Percentiles rank a stretch among this genome's conserved stretches.
Evolutionary conservation across 1,284 basidiomycete species (phyloP).

Genomic region (Hemileia vastatrix): DNA sequence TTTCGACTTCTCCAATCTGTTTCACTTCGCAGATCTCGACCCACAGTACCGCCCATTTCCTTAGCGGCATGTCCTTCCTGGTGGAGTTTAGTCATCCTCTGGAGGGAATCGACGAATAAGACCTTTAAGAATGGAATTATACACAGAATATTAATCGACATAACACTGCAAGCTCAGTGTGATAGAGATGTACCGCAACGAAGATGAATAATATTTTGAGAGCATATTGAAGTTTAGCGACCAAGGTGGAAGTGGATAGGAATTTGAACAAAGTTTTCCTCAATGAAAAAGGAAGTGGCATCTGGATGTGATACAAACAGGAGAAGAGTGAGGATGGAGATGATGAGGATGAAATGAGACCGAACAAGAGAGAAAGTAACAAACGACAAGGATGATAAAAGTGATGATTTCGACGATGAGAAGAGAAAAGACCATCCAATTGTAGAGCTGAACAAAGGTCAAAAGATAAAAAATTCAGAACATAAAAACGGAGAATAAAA

Average conservation of each 20-base stretch:
- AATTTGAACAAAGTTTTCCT: conserved; percentile 65
- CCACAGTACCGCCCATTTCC: conserved; percentile 15
- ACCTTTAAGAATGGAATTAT: background rate
- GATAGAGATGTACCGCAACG: conserved; percentile 32
- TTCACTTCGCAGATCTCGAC: conserved; percentile 34
- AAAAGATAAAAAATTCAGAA: too few species aligned
- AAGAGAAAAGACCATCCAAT: conserved; percentile 21
- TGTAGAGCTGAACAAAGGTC: conserved; percentile 20
- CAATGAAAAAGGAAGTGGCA: conserved; percentile 64
- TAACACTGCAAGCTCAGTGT: background rate
- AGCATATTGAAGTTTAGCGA: conserved; percentile 51
- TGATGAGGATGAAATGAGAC: background rate
- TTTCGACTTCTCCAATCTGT: conserved; percentile 40
- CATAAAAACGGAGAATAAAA: too few species aligned
- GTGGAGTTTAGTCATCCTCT: conserved; percentile 20
- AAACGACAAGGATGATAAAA: conserved; percentile 15
- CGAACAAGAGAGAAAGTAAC: background rate
- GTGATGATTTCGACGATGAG: conserved; percentile 22
- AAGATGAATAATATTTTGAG: conserved; percentile 91
- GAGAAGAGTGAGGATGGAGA: background rate
- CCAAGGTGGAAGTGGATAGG: conserved; percentile 50
- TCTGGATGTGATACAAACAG: conserved; percentile 22
- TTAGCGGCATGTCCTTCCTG: conserved; percentile 16
- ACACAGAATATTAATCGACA: background rate
- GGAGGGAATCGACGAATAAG: conserved; percentile 18